A percentile compares a stretch with the other conserved stretches of the same genome.
Conservation (phyloP, 2,329 filamentous ascomycete genomes). For the Arthrobotrys sphaeroides region DNA sequence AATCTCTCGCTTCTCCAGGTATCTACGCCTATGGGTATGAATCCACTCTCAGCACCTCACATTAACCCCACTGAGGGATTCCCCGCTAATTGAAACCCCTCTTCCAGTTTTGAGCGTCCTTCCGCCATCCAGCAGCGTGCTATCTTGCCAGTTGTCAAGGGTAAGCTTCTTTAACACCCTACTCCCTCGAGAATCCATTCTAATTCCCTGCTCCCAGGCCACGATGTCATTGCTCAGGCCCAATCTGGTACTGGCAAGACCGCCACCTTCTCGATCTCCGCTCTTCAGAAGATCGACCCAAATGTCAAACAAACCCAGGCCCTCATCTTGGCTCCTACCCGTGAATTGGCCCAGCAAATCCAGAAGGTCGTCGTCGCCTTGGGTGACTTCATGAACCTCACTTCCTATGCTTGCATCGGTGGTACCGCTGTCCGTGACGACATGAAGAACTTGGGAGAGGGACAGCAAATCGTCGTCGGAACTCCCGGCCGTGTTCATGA, state of each 20-base stretch:
- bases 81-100: too few relatives aligned
- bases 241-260: slow-evolving; percentile 99
- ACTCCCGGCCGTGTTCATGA: slow-evolving; percentile 98
- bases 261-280: slow-evolving; percentile 98
- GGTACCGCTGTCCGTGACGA: slow-evolving; percentile 98
- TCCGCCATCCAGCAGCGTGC: slow-evolving; percentile 99
- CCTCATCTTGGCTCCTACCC: slow-evolving; percentile 95
- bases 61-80: too few relatives aligned
- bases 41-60: background rate
- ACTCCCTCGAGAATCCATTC: background rate
- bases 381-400: slow-evolving; percentile 98
- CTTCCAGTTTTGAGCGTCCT: slow-evolving; percentile 87
- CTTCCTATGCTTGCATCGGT: slow-evolving; percentile 99
- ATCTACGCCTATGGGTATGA: slow-evolving; percentile 86
- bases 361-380: slow-evolving; percentile 99
- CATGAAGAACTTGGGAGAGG: slow-evolving; percentile 96
- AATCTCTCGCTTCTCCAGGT: slow-evolving; percentile 65
- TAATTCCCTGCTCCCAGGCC: slow-evolving; percentile 67
- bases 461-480: slow-evolving; percentile 95
- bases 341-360: slow-evolving; percentile 98
- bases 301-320: slow-evolving; percentile 97
- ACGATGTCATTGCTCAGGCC: slow-evolving; percentile 99
- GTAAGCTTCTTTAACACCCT: slow-evolving; percentile 66
- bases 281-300: slow-evolving; percentile 97
- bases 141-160: slow-evolving; percentile 99